phyloP scores from a whole-genome alignment of 2,329 filamentous ascomycete species.

The Ascochyta pisi region DNA sequence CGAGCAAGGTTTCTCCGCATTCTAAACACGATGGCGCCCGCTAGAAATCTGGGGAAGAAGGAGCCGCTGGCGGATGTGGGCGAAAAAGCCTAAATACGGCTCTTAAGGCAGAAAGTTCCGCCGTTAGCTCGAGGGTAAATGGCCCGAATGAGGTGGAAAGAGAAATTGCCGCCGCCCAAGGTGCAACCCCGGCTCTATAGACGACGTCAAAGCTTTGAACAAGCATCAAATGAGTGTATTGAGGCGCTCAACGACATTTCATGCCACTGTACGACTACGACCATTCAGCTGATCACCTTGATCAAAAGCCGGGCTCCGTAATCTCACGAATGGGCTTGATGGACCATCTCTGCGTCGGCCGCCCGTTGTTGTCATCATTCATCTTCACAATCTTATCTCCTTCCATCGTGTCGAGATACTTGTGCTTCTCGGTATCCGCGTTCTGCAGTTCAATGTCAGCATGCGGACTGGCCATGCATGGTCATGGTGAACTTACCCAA shows the following conservation, averaged over 20 bases:
- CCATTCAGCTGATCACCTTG: constrained; percentile 5
- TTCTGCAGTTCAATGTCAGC: constrained; percentile 16
- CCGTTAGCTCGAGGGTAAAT: constrained; percentile 4
- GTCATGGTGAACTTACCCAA: not conserved
- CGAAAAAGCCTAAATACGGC: constrained; percentile 9
- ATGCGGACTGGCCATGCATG: not conserved
- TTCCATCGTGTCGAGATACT: constrained; percentile 30
- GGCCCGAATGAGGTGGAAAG: not conserved
- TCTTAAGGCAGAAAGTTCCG: constrained; percentile 4
- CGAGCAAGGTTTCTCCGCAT: constrained; percentile 18
- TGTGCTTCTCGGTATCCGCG: constrained; percentile 17
- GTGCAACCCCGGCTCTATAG: not conserved
- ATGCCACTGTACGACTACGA: not conserved
- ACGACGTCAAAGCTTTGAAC: not conserved
- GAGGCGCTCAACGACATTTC: constrained; percentile 6
- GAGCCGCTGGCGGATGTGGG: constrained; percentile 6
- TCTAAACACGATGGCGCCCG: constrained; percentile 16
- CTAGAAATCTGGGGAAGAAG: constrained; percentile 15
- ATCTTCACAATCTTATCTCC: constrained; percentile 21
- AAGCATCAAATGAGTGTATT: not conserved
- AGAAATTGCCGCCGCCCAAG: constrained; percentile 6
- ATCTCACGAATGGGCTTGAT: constrained; percentile 27
- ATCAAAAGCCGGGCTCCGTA: constrained; percentile 23
- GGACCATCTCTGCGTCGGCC: constrained; percentile 31
- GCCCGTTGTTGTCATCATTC: constrained; percentile 22